phyloP scores from a whole-genome alignment of 1,284 basidiomycete genomes.

The Acaromyces ingoldii region DNA sequence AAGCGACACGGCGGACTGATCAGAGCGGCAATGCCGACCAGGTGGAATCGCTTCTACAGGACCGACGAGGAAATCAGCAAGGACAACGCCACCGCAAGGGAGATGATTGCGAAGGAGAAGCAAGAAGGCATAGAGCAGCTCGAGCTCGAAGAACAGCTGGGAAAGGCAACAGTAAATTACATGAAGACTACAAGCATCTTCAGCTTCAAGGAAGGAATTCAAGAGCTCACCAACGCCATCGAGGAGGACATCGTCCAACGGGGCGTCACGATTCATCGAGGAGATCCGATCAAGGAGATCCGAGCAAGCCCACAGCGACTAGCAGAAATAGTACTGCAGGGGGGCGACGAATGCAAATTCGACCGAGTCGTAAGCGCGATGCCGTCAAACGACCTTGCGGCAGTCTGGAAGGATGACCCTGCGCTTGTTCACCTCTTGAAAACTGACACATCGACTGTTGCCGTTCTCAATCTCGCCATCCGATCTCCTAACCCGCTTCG shows the following conservation, averaged over 20 bases:
- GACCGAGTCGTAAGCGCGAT: conserved; percentile 53
- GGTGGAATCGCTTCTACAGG: too few relatives aligned
- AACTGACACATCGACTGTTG: conserved; percentile 48
- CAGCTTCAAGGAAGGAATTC: conserved; percentile 73
- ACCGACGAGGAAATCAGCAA: too few relatives aligned
- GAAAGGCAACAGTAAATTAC: conserved; percentile 54
- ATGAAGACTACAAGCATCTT: conserved; percentile 66
- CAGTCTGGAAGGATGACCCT: conserved; percentile 25
- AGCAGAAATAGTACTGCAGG: too few relatives aligned
- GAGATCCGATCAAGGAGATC: too few relatives aligned
- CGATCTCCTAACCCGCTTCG: conserved; percentile 65
- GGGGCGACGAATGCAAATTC: conserved; percentile 56
- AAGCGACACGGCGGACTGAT: too few relatives aligned
- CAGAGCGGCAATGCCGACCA: too few relatives aligned
- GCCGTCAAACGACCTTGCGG: conserved; percentile 25
- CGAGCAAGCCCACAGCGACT: too few relatives aligned
- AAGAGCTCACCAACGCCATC: conserved; percentile 64
- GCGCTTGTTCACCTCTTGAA: conserved; percentile 51
- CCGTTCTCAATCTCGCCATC: conserved; percentile 43
- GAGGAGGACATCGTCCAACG: too few relatives aligned
- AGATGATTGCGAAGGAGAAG: conserved; percentile 13
- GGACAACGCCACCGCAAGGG: too few relatives aligned
- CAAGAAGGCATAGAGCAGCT: conserved; percentile 16
- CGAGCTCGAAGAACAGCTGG: conserved; percentile 53
- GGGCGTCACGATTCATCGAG: too few relatives aligned